A percentile compares a stretch with the other conserved stretches of the same genome.
These are phyloP conservation scores for Xylariaceae sp. DNA, from an alignment of 2,329 filamentous ascomycete species.

Conservation along the genomic window DNA sequence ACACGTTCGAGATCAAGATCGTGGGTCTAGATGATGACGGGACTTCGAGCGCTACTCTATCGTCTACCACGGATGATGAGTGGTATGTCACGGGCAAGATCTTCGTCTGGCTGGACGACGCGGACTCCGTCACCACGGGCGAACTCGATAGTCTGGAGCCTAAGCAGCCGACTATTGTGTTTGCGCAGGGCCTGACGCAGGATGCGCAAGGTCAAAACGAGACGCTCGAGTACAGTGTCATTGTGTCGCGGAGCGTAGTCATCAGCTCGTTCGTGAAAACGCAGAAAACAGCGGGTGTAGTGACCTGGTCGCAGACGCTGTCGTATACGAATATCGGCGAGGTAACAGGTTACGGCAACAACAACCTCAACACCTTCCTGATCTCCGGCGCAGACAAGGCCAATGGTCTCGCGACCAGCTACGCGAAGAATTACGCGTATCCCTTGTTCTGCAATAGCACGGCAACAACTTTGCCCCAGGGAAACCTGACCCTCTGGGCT, in stretches of 20 bases:
- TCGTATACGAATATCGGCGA: slow-evolving; percentile 50
- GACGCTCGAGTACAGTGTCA: slow-evolving; percentile 54
- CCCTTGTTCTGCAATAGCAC: slow-evolving; percentile 55
- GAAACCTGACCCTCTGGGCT: slow-evolving; percentile 43
- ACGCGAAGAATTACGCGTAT: slow-evolving; percentile 47
- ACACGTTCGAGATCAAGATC: slow-evolving; percentile 64
- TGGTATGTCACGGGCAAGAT: slow-evolving; percentile 78
- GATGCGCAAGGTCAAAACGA: slow-evolving; percentile 50
- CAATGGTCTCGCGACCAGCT: slow-evolving; percentile 29
- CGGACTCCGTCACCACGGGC: slow-evolving; percentile 49
- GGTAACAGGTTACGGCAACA: slow-evolving; percentile 27
- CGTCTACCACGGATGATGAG: slow-evolving; percentile 53
- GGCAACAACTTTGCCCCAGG: slow-evolving; percentile 38
- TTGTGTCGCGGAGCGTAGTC: slow-evolving; percentile 50
- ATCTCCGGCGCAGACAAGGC: slow-evolving; percentile 42
- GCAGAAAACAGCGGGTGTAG: slow-evolving; percentile 38
- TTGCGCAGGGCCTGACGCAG: slow-evolving; percentile 46
- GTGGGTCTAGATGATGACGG: slow-evolving; percentile 57
- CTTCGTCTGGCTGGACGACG: slow-evolving; percentile 65
- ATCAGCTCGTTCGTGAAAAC: slow-evolving; percentile 49
- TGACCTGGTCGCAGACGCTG: slow-evolving; percentile 54
- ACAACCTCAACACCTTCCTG: slow-evolving; percentile 30
- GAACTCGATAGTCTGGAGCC: slow-evolving; percentile 27
- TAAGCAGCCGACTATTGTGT: slow-evolving; percentile 41
- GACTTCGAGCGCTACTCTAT: slow-evolving; percentile 43